Base-by-base conservation (phyloP, 2,329 filamentous ascomycete genomes). In the Raffaelea arxii region DNA sequence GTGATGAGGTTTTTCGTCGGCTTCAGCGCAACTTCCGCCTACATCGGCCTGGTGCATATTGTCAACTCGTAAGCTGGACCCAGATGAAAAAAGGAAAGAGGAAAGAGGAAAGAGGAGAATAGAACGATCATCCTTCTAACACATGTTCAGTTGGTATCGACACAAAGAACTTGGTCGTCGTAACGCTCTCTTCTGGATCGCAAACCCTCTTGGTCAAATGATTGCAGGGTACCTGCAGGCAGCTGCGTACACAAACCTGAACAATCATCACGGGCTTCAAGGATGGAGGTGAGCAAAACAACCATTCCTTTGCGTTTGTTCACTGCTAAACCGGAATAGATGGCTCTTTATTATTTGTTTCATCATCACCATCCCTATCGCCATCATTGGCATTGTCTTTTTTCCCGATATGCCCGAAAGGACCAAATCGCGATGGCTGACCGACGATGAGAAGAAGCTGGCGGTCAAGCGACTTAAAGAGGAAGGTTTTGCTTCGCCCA, bases 141-240 rank as follows among this genome's bases (percentile, higher is more conserved):
- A 36, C 32, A 36, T n/a, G 7, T 12, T 3, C 18, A 41, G 37
- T 4, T 82, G 78, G 78, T 82, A 81, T 52, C 80, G 70, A 0
- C 67, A 69, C 22, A 64, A 67, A 16, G 78, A 82, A 50, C 67
- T 83, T 0, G 77, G 75, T 1, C 82, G 82, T 55, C 68, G 80
- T 2, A 75, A 69, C 4, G 77, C 74, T 25, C 74, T 83, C 41
- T 83, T 82, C 55, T 79, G 75, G 0, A 68, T 73, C 1, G 77
- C 74, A 9, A 43, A 41, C 23, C 43, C 42, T 3, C 62, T 74
- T 74, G 49, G 46, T n/a, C 25, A 30, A 23, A 60, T 62, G 58
- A 49, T 62, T n/a, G 57, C 54, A 30, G 60, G 60, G 1, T 62
- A 61, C 39, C 57, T 77, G 0, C 73, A 77, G 51, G 68, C 72